Base-by-base conservation (phyloP, 31 red algal species). In the Bonnemaisonia californica region DNA sequence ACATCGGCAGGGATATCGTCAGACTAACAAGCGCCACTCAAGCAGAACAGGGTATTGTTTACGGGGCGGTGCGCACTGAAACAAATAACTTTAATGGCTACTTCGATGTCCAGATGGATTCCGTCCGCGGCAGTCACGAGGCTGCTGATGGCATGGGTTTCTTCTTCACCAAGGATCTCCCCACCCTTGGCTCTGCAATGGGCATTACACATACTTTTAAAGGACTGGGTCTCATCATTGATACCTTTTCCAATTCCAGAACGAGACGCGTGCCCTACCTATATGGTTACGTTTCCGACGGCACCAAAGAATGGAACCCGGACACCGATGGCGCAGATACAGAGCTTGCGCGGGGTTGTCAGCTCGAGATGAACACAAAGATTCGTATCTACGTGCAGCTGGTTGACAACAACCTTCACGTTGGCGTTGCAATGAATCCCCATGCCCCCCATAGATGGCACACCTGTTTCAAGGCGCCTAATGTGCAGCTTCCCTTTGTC, bases 91-190 rank as follows among this genome's bases (percentile, higher is more conserved):
- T 94, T 61, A 89, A 94, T 41, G 91, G 80, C n/a, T 85, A 89
- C 74, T 74, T 94, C 57, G 91, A 94, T 45, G 51, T 94, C 22
- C 71, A 89, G 71, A 83, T 94, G 33, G 69, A 83, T 57, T 72
- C 71, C 26, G 62, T 62, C 8, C 71, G 64, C 5, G 85, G 77
- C 28, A 80, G 74, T 21, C 85, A 85, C 18, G 84, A 88, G 41
- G 56, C 84, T 0, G 93, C 93, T 4, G 93, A 95, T 66, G 93
- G 93, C 19, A 83, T 95, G 85, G 88, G 86, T 34, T 91, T 95
- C 58, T 95, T 86, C 55, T 87, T 88, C 41, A 62, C 69, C 16
- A 72, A 62, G 16, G 83, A 95, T 30, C 54, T 72, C 39, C 93
- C 93, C 18, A 26, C 31, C 5, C 24, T 83, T 4, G 93, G 93